Evolutionary conservation across 495 filamentous ascomycete species (phyloP).

Genomic region (Cenococcum geophilum): DNA sequence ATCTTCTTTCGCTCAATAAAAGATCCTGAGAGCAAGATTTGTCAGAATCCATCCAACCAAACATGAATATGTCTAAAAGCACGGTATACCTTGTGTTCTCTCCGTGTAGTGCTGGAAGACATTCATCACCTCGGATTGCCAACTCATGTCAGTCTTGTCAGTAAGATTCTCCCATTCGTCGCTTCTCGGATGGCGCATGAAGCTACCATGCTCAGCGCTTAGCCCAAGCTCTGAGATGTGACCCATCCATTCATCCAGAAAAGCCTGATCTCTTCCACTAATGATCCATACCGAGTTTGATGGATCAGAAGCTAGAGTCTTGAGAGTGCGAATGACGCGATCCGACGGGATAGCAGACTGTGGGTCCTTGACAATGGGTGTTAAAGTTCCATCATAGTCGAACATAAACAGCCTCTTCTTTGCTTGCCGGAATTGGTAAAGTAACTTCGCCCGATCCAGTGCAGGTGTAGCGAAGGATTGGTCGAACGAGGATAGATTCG

Average conservation of each 20-base stretch:
- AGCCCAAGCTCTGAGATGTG: conserved; percentile 79
- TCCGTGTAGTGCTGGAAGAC: conserved; percentile 82
- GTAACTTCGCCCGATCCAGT: conserved; percentile 63
- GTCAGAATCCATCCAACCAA: neutral
- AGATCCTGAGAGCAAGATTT: conserved; percentile 47
- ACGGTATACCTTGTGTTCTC: conserved; percentile 60
- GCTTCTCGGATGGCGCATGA: conserved; percentile 68
- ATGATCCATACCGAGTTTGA: conserved; percentile 96
- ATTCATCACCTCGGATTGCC: conserved; percentile 74
- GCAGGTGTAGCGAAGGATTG: conserved; percentile 70
- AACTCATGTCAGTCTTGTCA: conserved; percentile 75
- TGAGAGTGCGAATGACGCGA: conserved; percentile 69
- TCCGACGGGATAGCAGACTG: conserved; percentile 80
- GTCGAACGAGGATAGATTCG: conserved; percentile 68
- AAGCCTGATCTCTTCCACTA: conserved; percentile 83
- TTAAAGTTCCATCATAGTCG: conserved; percentile 97
- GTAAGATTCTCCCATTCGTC: conserved; percentile 81
- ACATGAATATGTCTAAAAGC: neutral
- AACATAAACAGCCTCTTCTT: conserved; percentile 87
- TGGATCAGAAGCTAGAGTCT: conserved; percentile 68
- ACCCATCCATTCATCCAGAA: conserved; percentile 79
- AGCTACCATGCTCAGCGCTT: conserved; percentile 92
- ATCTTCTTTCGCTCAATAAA: conserved; percentile 90
- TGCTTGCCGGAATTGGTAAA: conserved; percentile 64
- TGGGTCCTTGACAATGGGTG: conserved; percentile 87